phyloP scores from a whole-genome alignment of 805 yeast species.

The Wickerhamiella hasegawae region DNA sequence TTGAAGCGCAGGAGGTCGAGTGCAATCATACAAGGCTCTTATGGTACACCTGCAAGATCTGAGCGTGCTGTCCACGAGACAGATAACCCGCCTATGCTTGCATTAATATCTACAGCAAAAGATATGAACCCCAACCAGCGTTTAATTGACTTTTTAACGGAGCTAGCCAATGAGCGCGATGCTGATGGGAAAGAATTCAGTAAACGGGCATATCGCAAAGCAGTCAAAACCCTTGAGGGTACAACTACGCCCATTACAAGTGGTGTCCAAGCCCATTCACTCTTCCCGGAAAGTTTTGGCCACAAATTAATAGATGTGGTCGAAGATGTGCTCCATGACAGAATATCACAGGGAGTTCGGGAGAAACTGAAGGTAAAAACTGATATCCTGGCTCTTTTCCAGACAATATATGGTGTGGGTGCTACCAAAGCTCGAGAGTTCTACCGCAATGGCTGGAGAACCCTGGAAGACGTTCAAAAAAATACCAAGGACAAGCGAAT shows the following conservation, averaged over 20 bases:
- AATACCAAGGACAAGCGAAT: slow-evolving; percentile 20
- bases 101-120: no score
- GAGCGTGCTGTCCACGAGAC: no score
- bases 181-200: slow-evolving; percentile 25
- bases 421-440: slow-evolving; percentile 26
- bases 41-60: no score
- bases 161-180: slow-evolving; percentile 21
- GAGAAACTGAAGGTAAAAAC: slow-evolving; percentile 14
- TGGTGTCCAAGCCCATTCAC: slow-evolving; percentile 24
- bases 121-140: slow-evolving; percentile 15
- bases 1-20: no score
- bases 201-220: slow-evolving; percentile 29
- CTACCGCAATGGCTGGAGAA: slow-evolving; percentile 25
- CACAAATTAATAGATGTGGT: slow-evolving; percentile 28
- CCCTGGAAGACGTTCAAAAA: slow-evolving; percentile 24
- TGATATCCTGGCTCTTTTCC: slow-evolving; percentile 21
- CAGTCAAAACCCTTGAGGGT: slow-evolving; percentile 24
- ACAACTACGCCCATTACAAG: slow-evolving; percentile 20
- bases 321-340: slow-evolving; percentile 27
- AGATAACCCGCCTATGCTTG: no score
- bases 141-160: slow-evolving; percentile 20
- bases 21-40: no score
- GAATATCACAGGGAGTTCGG: slow-evolving; percentile 12
- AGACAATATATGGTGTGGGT: slow-evolving; percentile 36
- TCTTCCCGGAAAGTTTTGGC: slow-evolving; percentile 26